phyloP scores from a whole-genome alignment of 345 rosid genomes.

The Acer saccharum region DNA sequence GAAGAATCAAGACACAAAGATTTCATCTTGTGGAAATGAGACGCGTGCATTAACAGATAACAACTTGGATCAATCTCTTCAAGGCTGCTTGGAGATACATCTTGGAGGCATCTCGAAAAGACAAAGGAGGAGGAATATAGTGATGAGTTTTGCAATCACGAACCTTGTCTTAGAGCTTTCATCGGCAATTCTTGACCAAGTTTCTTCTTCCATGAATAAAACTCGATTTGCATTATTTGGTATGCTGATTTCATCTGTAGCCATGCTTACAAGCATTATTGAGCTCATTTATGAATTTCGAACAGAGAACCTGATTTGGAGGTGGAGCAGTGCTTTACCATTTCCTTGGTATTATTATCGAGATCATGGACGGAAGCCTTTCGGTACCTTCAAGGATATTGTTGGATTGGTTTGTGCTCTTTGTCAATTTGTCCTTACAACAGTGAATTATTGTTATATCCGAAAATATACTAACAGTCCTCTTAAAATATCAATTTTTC shows the following conservation, averaged over 20 bases:
- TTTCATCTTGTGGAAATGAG: too few relatives aligned
- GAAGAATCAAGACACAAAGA: too few relatives aligned
- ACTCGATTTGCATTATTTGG: neutral
- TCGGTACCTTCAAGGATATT: conserved; percentile 11
- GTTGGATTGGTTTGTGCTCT: neutral
- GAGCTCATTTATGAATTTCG: conserved; percentile 8
- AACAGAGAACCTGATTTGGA: neutral
- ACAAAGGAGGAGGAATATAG: neutral
- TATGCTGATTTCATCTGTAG: conserved; percentile 12
- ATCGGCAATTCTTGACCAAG: conserved; percentile 6
- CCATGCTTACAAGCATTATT: neutral
- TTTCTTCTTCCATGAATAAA: neutral
- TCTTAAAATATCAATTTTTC: conserved; percentile 3
- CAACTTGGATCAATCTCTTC: neutral
- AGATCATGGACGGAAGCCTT: neutral
- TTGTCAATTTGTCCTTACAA: neutral
- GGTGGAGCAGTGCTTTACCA: neutral
- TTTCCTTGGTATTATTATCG: conserved; percentile 4
- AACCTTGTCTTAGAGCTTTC: conserved; percentile 12
- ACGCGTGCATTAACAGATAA: too few relatives aligned
- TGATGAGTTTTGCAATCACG: neutral
- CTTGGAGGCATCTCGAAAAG: neutral
- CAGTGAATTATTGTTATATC: neutral
- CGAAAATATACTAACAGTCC: neutral
- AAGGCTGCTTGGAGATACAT: neutral